phyloP scores from a whole-genome alignment of 495 filamentous ascomycete species.

The Hypomontagnella submonticulosa region DNA sequence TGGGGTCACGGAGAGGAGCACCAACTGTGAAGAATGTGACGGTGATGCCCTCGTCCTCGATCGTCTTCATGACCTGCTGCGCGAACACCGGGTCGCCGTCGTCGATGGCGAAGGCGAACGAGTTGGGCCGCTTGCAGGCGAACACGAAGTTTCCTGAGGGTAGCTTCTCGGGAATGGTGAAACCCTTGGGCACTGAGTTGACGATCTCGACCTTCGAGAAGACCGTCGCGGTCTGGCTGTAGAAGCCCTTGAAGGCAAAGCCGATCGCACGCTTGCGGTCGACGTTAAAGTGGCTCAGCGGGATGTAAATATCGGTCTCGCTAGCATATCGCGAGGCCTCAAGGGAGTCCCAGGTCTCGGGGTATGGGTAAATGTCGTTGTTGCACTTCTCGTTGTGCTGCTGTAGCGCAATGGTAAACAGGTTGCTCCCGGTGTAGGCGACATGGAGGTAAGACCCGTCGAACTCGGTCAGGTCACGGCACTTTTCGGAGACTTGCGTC shows the following conservation, averaged over 20 bases:
- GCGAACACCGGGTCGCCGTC: conserved; percentile 74
- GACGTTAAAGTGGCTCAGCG: conserved; percentile 77
- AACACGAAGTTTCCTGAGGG: conserved; percentile 71
- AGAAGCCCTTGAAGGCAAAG: conserved; percentile 77
- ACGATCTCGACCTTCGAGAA: conserved; percentile 75
- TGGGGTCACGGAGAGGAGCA: conserved; percentile 66
- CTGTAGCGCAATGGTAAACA: conserved; percentile 76
- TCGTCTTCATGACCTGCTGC: conserved; percentile 70
- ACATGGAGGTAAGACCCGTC: conserved; percentile 74
- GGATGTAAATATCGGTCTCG: conserved; percentile 74
- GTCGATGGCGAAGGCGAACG: conserved; percentile 84
- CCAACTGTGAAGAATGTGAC: conserved; percentile 86
- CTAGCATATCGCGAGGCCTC: conserved; percentile 74
- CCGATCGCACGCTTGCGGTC: conserved; percentile 69
- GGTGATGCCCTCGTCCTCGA: conserved; percentile 70
- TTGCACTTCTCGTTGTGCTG: conserved; percentile 76
- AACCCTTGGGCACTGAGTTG: conserved; percentile 59
- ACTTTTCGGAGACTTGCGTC: conserved; percentile 69
- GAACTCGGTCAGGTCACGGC: conserved; percentile 69
- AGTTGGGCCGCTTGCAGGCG: conserved; percentile 75
- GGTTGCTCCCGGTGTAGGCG: conserved; percentile 71
- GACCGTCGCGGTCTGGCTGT: conserved; percentile 61
- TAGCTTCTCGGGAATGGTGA: conserved; percentile 68
- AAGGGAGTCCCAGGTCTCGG: conserved; percentile 78
- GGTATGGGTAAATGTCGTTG: conserved; percentile 68